Percentiles rank a stretch among this genome's conserved stretches.
Conservation (phyloP, 202 grass and related monocot genomes). For the Carex arenaria region DNA sequence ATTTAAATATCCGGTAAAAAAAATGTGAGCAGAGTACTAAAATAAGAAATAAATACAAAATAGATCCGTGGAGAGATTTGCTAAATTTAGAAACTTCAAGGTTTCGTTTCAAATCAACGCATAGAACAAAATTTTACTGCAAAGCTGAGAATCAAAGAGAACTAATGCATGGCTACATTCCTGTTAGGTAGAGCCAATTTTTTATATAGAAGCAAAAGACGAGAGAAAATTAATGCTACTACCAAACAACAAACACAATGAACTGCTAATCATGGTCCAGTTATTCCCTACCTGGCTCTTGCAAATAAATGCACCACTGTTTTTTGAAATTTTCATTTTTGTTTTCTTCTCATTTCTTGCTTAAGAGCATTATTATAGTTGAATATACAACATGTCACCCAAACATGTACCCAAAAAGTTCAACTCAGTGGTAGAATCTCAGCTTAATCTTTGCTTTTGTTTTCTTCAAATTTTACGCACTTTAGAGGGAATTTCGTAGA, state of each 20-base stretch:
- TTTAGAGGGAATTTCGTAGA: neutral
- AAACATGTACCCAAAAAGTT: neutral
- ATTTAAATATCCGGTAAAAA: neutral
- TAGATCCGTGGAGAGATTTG: neutral
- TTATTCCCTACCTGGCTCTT: slow-evolving; percentile 8
- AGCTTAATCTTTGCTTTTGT: neutral
- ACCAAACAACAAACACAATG: slow-evolving; percentile 20
- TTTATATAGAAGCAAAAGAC: neutral
- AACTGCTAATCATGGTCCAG: slow-evolving; percentile 17
- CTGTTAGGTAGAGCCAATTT: neutral
- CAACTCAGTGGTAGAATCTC: neutral
- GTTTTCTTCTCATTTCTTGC: neutral
- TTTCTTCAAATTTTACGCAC: neutral
- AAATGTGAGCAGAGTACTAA: neutral
- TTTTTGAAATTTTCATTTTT: neutral
- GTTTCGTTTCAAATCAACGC: neutral
- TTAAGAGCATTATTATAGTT: neutral
- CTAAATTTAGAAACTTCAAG: neutral
- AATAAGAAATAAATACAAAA: neutral
- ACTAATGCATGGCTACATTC: slow-evolving; percentile 1
- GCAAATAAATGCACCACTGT: neutral
- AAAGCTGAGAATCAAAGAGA: neutral
- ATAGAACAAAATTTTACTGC: neutral
- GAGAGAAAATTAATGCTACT: neutral
- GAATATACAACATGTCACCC: neutral